Evolutionary conservation across 106 monocot species (phyloP), one percentile per base, ranked within the genome.

Genomic region (Iris macrosiphon): DNA sequence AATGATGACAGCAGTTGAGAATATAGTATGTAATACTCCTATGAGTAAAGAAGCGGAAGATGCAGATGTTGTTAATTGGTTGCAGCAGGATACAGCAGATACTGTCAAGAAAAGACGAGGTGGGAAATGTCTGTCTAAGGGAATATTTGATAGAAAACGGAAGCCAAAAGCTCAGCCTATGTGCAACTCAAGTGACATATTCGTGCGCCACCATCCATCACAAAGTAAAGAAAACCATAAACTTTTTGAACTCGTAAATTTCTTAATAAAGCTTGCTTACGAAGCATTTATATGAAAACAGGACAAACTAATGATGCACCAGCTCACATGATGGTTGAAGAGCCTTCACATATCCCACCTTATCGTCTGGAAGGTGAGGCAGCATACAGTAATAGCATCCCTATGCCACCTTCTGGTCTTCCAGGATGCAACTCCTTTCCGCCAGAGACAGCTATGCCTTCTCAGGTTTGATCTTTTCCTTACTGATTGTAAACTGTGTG

Each of bases 1-100:
- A 48, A 34, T 79, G 61, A 54, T 68, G 35, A 21, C 42, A 24
- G 74, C 73, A 39, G 69, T 79, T 31, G 79, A 79, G 26, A 45
- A 73, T 40, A n/a, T 65, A 32, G 46, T 68, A 42, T 69, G 55
- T 49, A 74, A 55, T 55, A 52, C 72, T 64, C 48, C 59, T 26
- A 29, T 54, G 17, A 53, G 18, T 39, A 61, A 47, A 31, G 61
- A 62, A 40, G 20, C 45, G 24, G 61, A 67, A 29, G 55, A 61
- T 40, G 40, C 20, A 45, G 40, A 54, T 61, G 33, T 19, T 29
- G 45, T 46, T 40, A 61, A 67, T 40, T 40, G 53, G 23, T 54
- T 55, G 38, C 61, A 62, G 24, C 53, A 45, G 37, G 52, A 55
- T 42, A 13, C 27, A 27, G 17, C 42, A 27, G 46, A 55, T 29